phyloP scores from a whole-genome alignment of 2,329 filamentous ascomycete genomes.

The Pleoardoris graminearum region DNA sequence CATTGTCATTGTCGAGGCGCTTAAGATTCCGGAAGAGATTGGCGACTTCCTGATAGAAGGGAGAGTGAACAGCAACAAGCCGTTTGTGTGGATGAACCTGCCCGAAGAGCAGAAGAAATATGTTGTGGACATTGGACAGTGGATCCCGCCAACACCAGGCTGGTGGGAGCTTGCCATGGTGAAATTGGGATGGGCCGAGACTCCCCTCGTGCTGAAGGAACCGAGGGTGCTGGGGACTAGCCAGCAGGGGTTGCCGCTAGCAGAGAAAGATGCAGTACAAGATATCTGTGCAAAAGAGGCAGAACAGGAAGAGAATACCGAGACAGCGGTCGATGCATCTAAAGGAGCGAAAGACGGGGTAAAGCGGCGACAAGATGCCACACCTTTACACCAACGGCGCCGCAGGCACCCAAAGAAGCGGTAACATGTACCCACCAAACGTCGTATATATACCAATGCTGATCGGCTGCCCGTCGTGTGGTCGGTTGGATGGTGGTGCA shows the following conservation, averaged over 20 bases:
- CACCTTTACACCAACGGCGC: slow-evolving; percentile 2
- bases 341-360: background rate
- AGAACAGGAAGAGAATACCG: background rate
- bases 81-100: slow-evolving; percentile 11
- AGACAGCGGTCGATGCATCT: background rate
- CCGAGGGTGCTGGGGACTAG: slow-evolving; percentile 3
- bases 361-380: background rate
- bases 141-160: slow-evolving; percentile 3
- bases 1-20: slow-evolving; percentile 44
- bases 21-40: slow-evolving; percentile 19
- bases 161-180: slow-evolving; percentile 8
- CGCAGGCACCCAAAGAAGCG: slow-evolving; percentile 1
- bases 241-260: background rate
- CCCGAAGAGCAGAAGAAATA: slow-evolving; percentile 8
- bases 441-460: no score
- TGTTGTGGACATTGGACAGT: slow-evolving; percentile 8
- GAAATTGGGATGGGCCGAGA: slow-evolving; percentile 2
- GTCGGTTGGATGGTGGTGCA: no score
- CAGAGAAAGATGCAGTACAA: background rate
- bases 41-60: slow-evolving; percentile 10
- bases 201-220: background rate
- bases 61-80: slow-evolving; percentile 10
- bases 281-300: background rate
- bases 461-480: no score
- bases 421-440: no score